A percentile compares a stretch with the other conserved stretches of the same genome.
phyloP scores from a whole-genome alignment of 2,329 filamentous ascomycete genomes.

The Calonectria multiphialidica region DNA sequence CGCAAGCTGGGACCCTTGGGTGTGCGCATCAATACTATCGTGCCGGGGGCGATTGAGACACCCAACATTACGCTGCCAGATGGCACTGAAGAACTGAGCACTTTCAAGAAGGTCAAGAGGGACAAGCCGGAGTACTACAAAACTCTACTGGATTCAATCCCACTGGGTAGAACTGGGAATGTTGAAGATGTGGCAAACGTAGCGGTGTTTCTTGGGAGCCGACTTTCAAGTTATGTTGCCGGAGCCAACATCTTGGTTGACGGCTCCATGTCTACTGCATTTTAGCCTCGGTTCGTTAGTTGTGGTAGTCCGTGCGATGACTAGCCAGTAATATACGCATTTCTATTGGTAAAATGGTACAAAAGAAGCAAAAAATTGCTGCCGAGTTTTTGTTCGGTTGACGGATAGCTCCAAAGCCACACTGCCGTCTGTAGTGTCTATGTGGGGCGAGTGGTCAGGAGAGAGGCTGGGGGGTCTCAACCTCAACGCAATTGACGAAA shows the following conservation, averaged over 20 bases:
- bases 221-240: conserved; percentile 33
- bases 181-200: conserved; percentile 40
- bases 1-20: conserved; percentile 35
- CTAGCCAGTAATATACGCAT: too few relatives aligned
- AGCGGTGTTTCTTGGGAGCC: conserved; percentile 38
- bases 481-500: background rate
- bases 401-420: background rate
- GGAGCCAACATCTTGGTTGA: conserved; percentile 40
- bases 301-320: too few relatives aligned
- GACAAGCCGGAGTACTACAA: conserved; percentile 25
- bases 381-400: background rate
- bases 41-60: conserved; percentile 36
- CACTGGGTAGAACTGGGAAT: conserved; percentile 28
- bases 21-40: conserved; percentile 40
- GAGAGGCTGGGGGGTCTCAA: background rate
- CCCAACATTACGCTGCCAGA: conserved; percentile 28
- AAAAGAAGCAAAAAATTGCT: too few relatives aligned
- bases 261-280: conserved; percentile 27
- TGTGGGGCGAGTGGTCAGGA: background rate
- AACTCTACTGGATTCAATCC: conserved; percentile 19
- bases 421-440: background rate
- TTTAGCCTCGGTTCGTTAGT: background rate
- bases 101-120: conserved; percentile 18
- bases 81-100: conserved; percentile 37
- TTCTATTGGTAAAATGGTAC: too few relatives aligned